Base-by-base conservation (phyloP, 2,329 filamentous ascomycete species). In the Nannizziopsis barbatae region DNA sequence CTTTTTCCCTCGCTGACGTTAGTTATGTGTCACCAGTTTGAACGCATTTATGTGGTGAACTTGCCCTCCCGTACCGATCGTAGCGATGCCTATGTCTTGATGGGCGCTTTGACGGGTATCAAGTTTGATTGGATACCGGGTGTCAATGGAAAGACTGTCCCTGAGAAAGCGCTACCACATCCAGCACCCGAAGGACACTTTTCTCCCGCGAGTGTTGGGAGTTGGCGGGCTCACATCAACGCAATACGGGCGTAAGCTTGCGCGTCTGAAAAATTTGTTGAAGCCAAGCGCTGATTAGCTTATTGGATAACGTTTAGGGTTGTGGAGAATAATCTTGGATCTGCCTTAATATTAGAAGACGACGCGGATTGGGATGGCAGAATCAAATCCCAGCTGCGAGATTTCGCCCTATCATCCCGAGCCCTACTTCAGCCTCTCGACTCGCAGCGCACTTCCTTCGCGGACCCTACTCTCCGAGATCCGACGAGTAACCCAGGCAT, bases 301-400 rank as follows among this genome's bases (percentile, higher is more conserved):
- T 3, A 27, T 7, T 7, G 22, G 22, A 4, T 37, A 17, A 27
- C 22, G 22, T 4, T 4, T 14, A 66, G 64, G 15, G 62, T 77
- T 9, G 64, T 77, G 10, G 61, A 68, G 12, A 59, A 68, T 8
- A 67, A 70, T 36, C 54, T 75, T 2, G 61, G 65, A 1, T 72
- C 70, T 1, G 74, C 72, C 0, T 60, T 79, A 1, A 72, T 79
- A 27, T 57, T 79, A 20, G 76, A 79, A 55, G 75, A 79, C 54
- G 75, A 79, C 49, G 67, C 70, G 15, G 75, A 79, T 60, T 79
- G 76, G 76, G 76, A 79, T 49, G 59, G 77, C 9, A 62, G 67
- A 0, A 58, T 79, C 18, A 72, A 72, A 31, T 45, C 60, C 0
- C 75, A 79, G 55, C 65, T 78, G 12, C 62, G 62, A 4, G 46